phyloP scores from a whole-genome alignment of 2,329 filamentous ascomycete species.

The Basipetospora chlamydospora region DNA sequence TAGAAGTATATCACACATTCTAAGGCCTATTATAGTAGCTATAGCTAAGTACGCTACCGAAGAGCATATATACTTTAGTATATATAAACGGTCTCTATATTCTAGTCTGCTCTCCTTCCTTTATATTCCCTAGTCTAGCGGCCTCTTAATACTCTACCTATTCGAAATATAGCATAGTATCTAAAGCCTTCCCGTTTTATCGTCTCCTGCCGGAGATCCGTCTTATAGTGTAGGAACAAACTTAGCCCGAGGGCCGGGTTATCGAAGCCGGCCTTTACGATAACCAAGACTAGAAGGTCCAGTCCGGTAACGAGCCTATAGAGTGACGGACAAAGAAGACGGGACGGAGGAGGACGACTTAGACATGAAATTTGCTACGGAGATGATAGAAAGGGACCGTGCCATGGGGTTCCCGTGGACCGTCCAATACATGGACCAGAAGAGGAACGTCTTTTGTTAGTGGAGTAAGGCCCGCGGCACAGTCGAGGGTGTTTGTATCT shows the following conservation, averaged over 20 bases:
- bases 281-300: background rate
- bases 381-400: background rate
- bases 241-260: conserved; percentile 3
- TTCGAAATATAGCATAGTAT: background rate
- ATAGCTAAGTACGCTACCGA: too few species aligned
- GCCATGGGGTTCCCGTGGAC: conserved; percentile 1
- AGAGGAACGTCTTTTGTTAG: conserved; percentile 3
- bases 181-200: conserved; percentile 3
- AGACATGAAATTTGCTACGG: background rate
- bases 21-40: too few species aligned
- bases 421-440: conserved; percentile 4
- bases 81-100: background rate
- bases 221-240: background rate
- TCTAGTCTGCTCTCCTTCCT: background rate
- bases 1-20: too few species aligned
- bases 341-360: conserved; percentile 1
- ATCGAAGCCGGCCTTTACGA: background rate
- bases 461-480: conserved; percentile 1
- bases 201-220: conserved; percentile 1
- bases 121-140: background rate
- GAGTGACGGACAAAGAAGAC: background rate
- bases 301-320: conserved; percentile 1
- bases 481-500: conserved; percentile 1
- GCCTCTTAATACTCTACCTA: background rate
- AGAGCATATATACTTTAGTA: background rate